Evolutionary conservation across 345 rosid genomes (phyloP).

Genomic region (Boechera divaricarpa): DNA sequence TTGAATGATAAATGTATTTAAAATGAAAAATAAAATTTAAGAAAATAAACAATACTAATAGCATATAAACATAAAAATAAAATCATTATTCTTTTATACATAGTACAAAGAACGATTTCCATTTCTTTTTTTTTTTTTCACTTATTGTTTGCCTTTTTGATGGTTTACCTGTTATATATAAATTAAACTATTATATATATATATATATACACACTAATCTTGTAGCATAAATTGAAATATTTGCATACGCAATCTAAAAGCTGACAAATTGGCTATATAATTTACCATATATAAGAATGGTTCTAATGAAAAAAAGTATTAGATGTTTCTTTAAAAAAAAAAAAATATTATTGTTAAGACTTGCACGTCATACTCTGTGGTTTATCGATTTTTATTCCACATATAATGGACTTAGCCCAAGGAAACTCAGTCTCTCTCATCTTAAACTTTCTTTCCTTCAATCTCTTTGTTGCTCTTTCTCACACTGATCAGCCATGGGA

Average conservation of each 20-base stretch:
- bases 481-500: constrained; percentile 35
- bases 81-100: too few species aligned
- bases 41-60: too few species aligned
- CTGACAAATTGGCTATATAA: constrained; percentile 19
- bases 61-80: too few species aligned
- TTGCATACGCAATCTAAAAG: constrained; percentile 5
- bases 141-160: too few species aligned
- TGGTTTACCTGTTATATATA: too few species aligned
- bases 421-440: constrained; percentile 7
- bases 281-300: background rate
- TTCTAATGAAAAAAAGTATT: background rate
- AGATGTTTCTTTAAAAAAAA: background rate
- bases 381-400: background rate
- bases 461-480: background rate
- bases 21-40: too few species aligned
- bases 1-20: too few species aligned
- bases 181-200: too few species aligned
- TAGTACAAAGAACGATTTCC: too few species aligned
- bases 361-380: constrained; percentile 35
- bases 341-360: constrained; percentile 13
- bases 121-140: too few species aligned
- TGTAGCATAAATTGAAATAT: too few species aligned
- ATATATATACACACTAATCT: too few species aligned
- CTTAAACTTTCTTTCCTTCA: background rate
- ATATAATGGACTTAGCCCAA: constrained; percentile 23